A percentile compares a stretch with the other conserved stretches of the same genome.
Evolutionary conservation across 129 eudicot genomes (phyloP).

Genomic region (Pulicaria dysenterica): DNA sequence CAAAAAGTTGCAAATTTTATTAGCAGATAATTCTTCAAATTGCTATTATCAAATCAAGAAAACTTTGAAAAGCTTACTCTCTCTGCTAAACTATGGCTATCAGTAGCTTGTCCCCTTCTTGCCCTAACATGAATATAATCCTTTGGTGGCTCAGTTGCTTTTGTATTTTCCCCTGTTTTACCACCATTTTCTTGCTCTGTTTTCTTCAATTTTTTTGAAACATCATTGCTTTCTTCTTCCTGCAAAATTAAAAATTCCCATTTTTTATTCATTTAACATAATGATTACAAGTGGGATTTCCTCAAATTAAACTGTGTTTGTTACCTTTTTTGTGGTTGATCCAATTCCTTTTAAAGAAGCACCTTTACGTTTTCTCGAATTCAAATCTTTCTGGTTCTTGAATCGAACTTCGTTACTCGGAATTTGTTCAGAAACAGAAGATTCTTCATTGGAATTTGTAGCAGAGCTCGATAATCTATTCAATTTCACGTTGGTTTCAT

Average conservation of each 20-base stretch:
- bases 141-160: slow-evolving; percentile 37
- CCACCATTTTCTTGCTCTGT: slow-evolving; percentile 26
- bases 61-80: slow-evolving; percentile 50
- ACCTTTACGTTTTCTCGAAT: slow-evolving; percentile 69
- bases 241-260: slow-evolving; percentile 10
- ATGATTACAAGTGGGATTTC: not conserved
- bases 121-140: slow-evolving; percentile 74
- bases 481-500: slow-evolving; percentile 35
- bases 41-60: not conserved
- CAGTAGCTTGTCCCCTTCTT: slow-evolving; percentile 98
- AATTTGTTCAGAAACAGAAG: slow-evolving; percentile 45
- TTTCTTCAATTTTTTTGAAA: slow-evolving; percentile 58
- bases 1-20: not conserved
- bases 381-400: slow-evolving; percentile 37
- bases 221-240: slow-evolving; percentile 51
- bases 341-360: slow-evolving; percentile 44
- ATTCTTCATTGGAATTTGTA: slow-evolving; percentile 38
- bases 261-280: not conserved
- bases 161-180: slow-evolving; percentile 47
- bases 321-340: slow-evolving; percentile 43
- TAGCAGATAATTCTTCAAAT: slow-evolving; percentile 17
- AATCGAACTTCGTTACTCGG: slow-evolving; percentile 31
- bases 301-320: too few relatives aligned
- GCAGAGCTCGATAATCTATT: slow-evolving; percentile 37
- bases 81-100: slow-evolving; percentile 96